Evolutionary conservation across 164 flowering plant species (phyloP), one percentile per base, ranked within the genome.

Genomic region (Vitis vinifera): DNA sequence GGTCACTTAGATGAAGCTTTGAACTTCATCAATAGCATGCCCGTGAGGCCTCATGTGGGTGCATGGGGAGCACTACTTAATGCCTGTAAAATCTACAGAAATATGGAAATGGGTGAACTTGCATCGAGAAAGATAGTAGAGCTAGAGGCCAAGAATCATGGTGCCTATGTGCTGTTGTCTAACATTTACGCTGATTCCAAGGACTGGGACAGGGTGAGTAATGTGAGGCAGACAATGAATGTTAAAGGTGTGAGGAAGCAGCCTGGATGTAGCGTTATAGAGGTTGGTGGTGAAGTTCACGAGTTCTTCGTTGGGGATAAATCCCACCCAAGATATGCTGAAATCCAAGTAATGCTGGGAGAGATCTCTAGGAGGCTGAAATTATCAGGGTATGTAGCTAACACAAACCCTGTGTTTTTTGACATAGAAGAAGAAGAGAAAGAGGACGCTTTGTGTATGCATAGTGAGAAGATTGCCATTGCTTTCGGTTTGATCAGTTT

Each of bases 191-290:
- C 87, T 0, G 82, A 81, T 37, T 66, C 78, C 1, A 68, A 68
- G 56, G 71, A 78, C 3, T 86, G 89, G 91, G 83, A 78, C 37
- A 62, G 68, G 23, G 91, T 80, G 8, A 68, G 66, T 49, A 47
- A 73, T 66, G 79, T 84, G 27, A 74, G 88, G 70, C 65, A 78
- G 14, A n/a, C 49, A 8, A 86, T 86, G 91, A 81, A 75, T 70
- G 68, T 61, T 58, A 77, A 51, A 55, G 86, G 85, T 9, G 86
- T 84, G 50, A 80, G 63, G 13, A 84, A 84, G 65, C 77, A 68
- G n/a, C 87, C 88, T n/a, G 89, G 88, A n/a, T 86, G 89, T 65
- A 88, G 88, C 67, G 80, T 79, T n/a, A 78, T 83, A 23, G 88
- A 83, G 70, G 81, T 78, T n/a, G 76, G 67, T 65, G 86, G 87